Evolutionary conservation across 1,284 basidiomycete species (phyloP).

Genomic region (Kwoniella shivajii): DNA sequence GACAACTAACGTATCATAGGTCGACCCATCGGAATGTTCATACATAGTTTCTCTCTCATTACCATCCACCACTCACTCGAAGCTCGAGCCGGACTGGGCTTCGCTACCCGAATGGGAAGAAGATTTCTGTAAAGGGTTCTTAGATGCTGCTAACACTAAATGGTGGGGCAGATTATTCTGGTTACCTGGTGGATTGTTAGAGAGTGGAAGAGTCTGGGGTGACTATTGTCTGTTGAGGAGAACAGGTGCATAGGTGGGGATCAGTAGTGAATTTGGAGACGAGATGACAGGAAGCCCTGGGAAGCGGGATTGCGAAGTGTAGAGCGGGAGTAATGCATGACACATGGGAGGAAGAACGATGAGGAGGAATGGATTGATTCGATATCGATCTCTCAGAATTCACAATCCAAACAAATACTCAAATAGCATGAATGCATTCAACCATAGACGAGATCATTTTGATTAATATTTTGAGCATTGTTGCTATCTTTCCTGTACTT

Average conservation of each 20-base stretch:
- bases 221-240: conserved; percentile 59
- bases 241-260: conserved; percentile 3
- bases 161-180: conserved; percentile 73
- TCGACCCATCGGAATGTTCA: conserved; percentile 71
- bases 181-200: conserved; percentile 64
- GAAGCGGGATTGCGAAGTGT: not conserved
- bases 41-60: conserved; percentile 86
- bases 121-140: conserved; percentile 72
- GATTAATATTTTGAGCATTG: no score
- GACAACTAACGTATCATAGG: conserved; percentile 57
- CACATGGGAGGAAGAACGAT: not conserved
- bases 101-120: conserved; percentile 65
- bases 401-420: no score
- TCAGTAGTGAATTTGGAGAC: not conserved
- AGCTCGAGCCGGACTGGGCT: conserved; percentile 74
- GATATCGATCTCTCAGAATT: no score
- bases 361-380: no score
- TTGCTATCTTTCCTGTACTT: no score
- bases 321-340: not conserved
- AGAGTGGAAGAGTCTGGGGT: conserved; percentile 55
- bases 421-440: no score
- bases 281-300: not conserved
- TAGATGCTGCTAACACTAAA: conserved; percentile 75
- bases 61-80: conserved; percentile 65
- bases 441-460: no score